A percentile compares a stretch with the other conserved stretches of the same genome.
phyloP scores from a whole-genome alignment of 345 rosid genomes.

The Atalantia buxifolia region DNA sequence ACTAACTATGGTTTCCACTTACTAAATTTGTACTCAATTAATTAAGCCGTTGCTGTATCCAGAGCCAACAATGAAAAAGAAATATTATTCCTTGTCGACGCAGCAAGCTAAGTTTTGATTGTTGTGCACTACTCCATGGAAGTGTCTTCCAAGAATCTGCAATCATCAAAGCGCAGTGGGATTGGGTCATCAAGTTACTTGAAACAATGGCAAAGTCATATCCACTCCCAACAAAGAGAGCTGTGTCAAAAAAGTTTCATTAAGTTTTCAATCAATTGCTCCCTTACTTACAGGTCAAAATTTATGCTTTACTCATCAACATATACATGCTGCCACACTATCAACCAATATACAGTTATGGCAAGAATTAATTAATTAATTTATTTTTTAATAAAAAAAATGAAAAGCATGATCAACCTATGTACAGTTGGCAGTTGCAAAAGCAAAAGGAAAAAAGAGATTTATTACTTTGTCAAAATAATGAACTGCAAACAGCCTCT shows the following conservation, averaged over 20 bases:
- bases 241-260: neutral
- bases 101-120: too few relatives aligned
- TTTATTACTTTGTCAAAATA: neutral
- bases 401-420: neutral
- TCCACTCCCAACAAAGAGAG: neutral
- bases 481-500: neutral
- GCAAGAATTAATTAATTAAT: neutral
- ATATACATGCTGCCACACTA: neutral
- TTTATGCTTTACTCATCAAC: neutral
- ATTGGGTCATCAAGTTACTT: neutral
- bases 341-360: neutral
- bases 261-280: neutral
- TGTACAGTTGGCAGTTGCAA: neutral
- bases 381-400: neutral
- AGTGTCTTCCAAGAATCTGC: too few relatives aligned
- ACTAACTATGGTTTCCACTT: too few relatives aligned
- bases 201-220: neutral
- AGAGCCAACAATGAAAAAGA: too few relatives aligned
- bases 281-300: neutral
- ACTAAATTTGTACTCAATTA: too few relatives aligned
- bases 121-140: too few relatives aligned
- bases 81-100: too few relatives aligned
- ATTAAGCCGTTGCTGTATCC: too few relatives aligned
- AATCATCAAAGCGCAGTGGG: too few relatives aligned
- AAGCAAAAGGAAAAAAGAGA: neutral